Evolutionary conservation across 768 basidiomycete species (phyloP).

Genomic region (Cantharellus anzutake): DNA sequence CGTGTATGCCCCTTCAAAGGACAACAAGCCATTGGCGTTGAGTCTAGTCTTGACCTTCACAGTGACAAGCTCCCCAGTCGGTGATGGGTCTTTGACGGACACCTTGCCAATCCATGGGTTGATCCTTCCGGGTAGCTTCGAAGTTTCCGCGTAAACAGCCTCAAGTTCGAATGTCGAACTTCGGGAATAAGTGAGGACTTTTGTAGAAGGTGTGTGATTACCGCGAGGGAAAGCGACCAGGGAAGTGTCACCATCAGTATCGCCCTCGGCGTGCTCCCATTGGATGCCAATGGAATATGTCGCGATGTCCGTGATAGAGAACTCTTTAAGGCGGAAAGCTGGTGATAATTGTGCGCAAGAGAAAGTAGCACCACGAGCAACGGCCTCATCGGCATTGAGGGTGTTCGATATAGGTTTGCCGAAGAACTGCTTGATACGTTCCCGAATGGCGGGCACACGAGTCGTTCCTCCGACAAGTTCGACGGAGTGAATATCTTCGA

Average conservation of each 20-base stretch:
- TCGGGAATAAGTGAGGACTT: constrained; percentile 89
- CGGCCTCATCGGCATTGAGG: constrained; percentile 94
- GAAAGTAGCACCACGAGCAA: constrained; percentile 91
- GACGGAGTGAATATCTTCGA: constrained; percentile 75
- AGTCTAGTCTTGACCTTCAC: constrained; percentile 86
- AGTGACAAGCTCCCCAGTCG: constrained; percentile 52
- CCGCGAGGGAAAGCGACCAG: constrained; percentile 76
- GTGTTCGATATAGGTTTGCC: constrained; percentile 78
- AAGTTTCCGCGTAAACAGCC: constrained; percentile 52
- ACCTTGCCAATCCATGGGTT: constrained; percentile 76
- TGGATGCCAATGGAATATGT: constrained; percentile 79
- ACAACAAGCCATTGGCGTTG: constrained; percentile 70
- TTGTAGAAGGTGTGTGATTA: constrained; percentile 80
- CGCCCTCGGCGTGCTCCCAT: constrained; percentile 58
- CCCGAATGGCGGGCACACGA: constrained; percentile 82
- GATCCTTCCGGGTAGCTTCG: constrained; percentile 50
- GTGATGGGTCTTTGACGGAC: constrained; percentile 49
- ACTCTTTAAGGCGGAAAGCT: constrained; percentile 94
- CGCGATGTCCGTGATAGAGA: constrained; percentile 70
- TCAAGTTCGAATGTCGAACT: constrained; percentile 77
- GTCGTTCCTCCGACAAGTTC: constrained; percentile 91
- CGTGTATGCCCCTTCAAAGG: constrained; percentile 67
- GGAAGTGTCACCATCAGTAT: constrained; percentile 70
- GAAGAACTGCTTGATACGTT: constrained; percentile 69
- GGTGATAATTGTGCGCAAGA: constrained; percentile 94